Conservation (phyloP, 1,284 basidiomycete genomes). For the Athelia sp. region DNA sequence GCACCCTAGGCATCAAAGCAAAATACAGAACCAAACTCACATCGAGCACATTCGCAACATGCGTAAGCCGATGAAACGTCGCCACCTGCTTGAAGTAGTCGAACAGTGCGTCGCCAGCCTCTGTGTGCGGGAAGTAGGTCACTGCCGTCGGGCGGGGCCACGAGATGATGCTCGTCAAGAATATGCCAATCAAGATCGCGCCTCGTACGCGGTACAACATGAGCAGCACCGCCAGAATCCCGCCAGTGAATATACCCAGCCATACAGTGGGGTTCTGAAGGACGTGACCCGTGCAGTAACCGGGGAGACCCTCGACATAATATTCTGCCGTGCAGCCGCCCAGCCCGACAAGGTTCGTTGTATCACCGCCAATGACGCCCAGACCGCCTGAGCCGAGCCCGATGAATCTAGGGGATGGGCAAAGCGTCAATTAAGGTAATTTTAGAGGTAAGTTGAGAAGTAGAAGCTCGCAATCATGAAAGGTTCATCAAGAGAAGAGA, state of each 20-base stretch:
- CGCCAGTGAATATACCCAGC: constrained; percentile 89
- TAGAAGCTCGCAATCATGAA: too few species aligned
- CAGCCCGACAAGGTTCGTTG: constrained; percentile 71
- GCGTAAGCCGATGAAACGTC: constrained; percentile 63
- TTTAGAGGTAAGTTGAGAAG: too few species aligned
- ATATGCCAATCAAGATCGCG: constrained; percentile 79
- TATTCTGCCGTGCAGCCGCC: constrained; percentile 65
- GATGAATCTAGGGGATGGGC: constrained; percentile 46
- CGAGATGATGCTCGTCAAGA: constrained; percentile 82
- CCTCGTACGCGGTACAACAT: constrained; percentile 87
- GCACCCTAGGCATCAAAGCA: constrained; percentile 1
- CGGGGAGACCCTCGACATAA: constrained; percentile 31
- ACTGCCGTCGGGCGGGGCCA: constrained; percentile 82
- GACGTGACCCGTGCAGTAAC: constrained; percentile 67
- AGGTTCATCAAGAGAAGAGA: too few species aligned
- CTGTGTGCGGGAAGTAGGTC: constrained; percentile 79
- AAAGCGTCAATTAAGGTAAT: too few species aligned
- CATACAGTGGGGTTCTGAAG: constrained; percentile 77
- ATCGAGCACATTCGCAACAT: constrained; percentile 59
- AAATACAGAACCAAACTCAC: constrained; percentile 42
- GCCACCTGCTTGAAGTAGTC: constrained; percentile 88
- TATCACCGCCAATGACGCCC: constrained; percentile 73
- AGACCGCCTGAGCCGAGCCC: constrained; percentile 70
- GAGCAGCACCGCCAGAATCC: constrained; percentile 75
- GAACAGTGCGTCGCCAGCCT: constrained; percentile 67